These are phyloP conservation scores for Amylostereum chailletii DNA, from an alignment of 1,284 basidiomycete species.

Conservation along the genomic window DNA sequence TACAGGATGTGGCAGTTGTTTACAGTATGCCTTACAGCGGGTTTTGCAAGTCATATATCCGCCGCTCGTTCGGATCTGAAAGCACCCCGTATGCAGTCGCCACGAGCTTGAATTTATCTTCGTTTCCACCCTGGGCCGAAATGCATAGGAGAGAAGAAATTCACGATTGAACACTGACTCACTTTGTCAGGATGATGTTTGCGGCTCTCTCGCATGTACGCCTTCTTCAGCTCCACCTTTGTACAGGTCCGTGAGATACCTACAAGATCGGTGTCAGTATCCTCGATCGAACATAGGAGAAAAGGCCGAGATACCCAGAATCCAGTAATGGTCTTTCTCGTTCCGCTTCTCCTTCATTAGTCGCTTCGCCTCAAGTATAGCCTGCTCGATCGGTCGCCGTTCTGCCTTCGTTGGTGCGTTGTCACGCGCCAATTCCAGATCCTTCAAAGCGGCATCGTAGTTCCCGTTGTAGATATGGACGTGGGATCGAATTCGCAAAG, in stretches of 20 bases:
- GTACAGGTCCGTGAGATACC: conserved; percentile 15
- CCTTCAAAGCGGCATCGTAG: conserved; percentile 33
- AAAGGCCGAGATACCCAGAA: not conserved
- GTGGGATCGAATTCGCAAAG: conserved; percentile 33
- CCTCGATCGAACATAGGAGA: too few relatives aligned
- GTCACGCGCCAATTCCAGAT: conserved; percentile 34
- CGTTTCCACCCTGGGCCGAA: conserved; percentile 2
- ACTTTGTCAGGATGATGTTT: conserved; percentile 29
- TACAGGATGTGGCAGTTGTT: too few relatives aligned
- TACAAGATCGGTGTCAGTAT: not conserved
- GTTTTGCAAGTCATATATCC: not conserved
- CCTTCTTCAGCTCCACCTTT: conserved; percentile 29
- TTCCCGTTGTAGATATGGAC: conserved; percentile 29
- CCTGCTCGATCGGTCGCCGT: conserved; percentile 5
- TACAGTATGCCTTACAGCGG: too few relatives aligned
- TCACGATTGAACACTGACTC: not conserved
- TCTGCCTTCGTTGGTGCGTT: conserved; percentile 16
- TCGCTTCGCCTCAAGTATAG: not conserved
- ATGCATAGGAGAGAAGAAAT: too few relatives aligned
- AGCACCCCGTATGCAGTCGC: conserved; percentile 1
- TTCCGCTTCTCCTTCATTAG: not conserved
- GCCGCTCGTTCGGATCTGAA: not conserved
- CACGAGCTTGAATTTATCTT: conserved; percentile 3
- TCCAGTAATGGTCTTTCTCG: not conserved
- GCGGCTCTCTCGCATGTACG: conserved; percentile 24